Base-by-base conservation (phyloP, 169 alveolate genomes). In the Cryptosporidium andersoni region DNA sequence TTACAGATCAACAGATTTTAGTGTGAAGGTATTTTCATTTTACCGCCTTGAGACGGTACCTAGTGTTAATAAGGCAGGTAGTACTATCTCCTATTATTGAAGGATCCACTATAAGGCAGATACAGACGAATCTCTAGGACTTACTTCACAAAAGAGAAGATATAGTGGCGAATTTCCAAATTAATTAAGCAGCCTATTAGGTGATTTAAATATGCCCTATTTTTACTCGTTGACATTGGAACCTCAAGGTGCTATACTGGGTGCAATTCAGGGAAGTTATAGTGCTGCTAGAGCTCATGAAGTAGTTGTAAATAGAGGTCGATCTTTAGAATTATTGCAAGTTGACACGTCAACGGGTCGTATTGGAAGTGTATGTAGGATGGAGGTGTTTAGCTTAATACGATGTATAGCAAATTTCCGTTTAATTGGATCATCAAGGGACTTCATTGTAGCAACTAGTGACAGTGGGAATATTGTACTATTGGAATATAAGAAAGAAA, bases 231-330 rank as follows among this genome's bases (percentile, higher is more conserved):
- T 97, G 53, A 97, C 99, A 8, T 94, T 98, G 25, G 97, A 97
- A 92, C 93, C 94, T 89, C 96, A 99, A 51, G 96, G 99, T 89
- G 98, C 98, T 52, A 96, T 97, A 58, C 94, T 97, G 58, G 94
- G 94, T 88, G 97, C 99, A 48, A 96, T 96, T 64, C 96, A 94
- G 65, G 99, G 99, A 47, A 97, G 95, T 91, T 98, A 97, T 94
- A 95, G 99, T 48, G 98, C 98, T 25, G 97, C 99, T 14, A 95
- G 95, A 82, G 97, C 97, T 63, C 98, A 96, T 90, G 99, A 97
- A 92, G 95, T 97, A 39, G 97, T 97, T 40, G 97, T 97, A 43
- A 96, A 98, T 48, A 95, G 97, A 80, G 99, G 99, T 25, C 96
- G 95, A 66, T 94, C 94, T 42, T 85, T 97, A 80, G 99, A 97